Evolutionary conservation across 163 green algal genomes (phyloP), one percentile per base, ranked within the genome.

Genomic region (Scenedesmus sp.): DNA sequence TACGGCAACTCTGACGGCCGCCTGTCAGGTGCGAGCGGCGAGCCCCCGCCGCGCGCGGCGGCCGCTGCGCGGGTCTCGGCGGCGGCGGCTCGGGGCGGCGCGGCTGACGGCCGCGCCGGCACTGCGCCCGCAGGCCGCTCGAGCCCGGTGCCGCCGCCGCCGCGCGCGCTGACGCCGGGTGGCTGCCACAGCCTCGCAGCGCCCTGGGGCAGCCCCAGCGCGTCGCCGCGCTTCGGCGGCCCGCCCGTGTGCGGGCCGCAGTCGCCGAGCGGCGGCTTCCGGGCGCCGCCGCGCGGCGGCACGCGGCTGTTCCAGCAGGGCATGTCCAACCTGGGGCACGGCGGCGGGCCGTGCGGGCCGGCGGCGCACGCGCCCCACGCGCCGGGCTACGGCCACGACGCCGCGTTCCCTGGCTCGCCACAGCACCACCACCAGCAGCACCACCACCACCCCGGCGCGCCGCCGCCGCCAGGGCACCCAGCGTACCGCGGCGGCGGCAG

Each of bases 271-370:
- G 14, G 31, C n/a, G 31, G 22, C 69, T 47, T 47, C 15, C 39
- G 69, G 33, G 63, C 42, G 17, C 53, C 67, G n/a, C 20, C 69
- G 17, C 53, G 54, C 18, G n/a, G 17, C 11, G 33, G 22, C 24
- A 15, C 14, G 5, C 62, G 62, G 6, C 17, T 51, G 29, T 65
- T 65, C 51, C 54, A 57, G 11, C 69, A 34, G 47, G 69, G 54
- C 54, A 77, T 77, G 69, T 66, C 50, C 54, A 77, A 77, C 54
- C 39, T 77, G 4, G 36, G 22, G 34, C n/a, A 67, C 36, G 24
- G 47, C 69, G 54, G n/a, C n/a, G n/a, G n/a, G n/a, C n/a, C n/a
- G n/a, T n/a, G n/a, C n/a, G n/a, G n/a, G n/a, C n/a, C n/a, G n/a
- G n/a, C n/a, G n/a, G n/a, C n/a, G n/a, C 39, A 47, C 39, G 18